phyloP scores from a whole-genome alignment of 768 basidiomycete species.

The Russula virescens region DNA sequence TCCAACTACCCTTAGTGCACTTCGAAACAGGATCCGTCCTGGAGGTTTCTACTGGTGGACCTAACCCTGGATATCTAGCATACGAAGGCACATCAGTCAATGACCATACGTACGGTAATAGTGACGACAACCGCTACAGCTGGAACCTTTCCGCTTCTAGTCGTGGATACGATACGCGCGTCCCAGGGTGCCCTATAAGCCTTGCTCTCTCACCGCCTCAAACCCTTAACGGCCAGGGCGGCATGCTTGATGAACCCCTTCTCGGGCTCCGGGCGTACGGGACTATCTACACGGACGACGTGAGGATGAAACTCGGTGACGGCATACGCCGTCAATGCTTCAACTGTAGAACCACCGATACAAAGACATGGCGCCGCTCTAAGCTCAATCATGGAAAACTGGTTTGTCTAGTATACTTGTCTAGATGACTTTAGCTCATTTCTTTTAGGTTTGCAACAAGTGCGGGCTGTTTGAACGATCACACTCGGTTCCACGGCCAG shows the following conservation, averaged over 20 bases:
- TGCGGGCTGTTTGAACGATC: constrained; percentile 77
- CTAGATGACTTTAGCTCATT: not conserved
- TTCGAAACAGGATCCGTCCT: not conserved
- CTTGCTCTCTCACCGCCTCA: not conserved
- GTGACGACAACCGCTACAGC: not conserved
- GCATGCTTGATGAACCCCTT: not conserved
- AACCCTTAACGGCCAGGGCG: not conserved
- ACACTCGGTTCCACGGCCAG: constrained; percentile 63
- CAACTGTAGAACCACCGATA: constrained; percentile 79
- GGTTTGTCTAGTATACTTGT: constrained; percentile 26
- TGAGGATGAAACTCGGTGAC: constrained; percentile 70
- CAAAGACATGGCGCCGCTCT: constrained; percentile 71
- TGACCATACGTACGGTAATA: not conserved
- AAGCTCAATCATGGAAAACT: constrained; percentile 78
- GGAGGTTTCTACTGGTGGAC: not conserved
- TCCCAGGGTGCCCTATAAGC: too few relatives aligned
- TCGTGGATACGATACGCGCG: not conserved
- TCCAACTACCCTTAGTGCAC: not conserved
- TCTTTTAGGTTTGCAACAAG: constrained; percentile 39
- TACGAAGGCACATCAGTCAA: not conserved
- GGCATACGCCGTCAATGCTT: constrained; percentile 69
- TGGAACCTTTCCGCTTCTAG: not conserved
- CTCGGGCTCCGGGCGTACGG: not conserved
- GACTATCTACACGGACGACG: constrained; percentile 56
- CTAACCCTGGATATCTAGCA: not conserved